Evolutionary conservation across 2,329 filamentous ascomycete species (phyloP), one percentile per base, ranked within the genome.

Genomic region (Hypoxylon sp.): DNA sequence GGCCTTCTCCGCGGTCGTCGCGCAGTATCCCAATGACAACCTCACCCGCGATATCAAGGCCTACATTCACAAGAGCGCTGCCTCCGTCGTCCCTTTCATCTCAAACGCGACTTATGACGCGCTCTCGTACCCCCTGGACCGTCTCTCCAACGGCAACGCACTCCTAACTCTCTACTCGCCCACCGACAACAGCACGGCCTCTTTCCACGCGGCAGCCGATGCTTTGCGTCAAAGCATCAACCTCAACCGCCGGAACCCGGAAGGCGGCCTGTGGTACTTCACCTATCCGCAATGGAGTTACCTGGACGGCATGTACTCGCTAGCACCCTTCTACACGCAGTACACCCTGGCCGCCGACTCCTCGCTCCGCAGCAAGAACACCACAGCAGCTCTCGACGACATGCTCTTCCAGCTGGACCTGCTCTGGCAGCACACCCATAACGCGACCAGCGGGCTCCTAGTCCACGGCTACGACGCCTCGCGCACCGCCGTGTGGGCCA

Each of bases 291-390:
- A 85, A 56, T 83, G 83, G 79, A 83, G 81, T 70, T 87, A 85
- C 67, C 76, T 85, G 2, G 84, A 87, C 66, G 84, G 84, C 62
- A 83, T 85, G 79, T 85, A 80, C 76, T 84, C 82, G 0, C 75
- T 82, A 8, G 76, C 79, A 6, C 80, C 83, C 0, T 86, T 82
- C 69, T 75, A 74, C 65, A 70, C 69, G 1, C 52, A 62, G 3
- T 76, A 78, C 45, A 69, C 79, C 1, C 60, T 75, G 0, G 77
- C 34, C 2, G 21, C 41, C 1, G 9, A 46, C 9, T 16, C 39
- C 6, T 19, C 27, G n/a, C 3, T n/a, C 21, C 12, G 9, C 19
- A 54, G n/a, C 34, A 37, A 56, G 1, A 51, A 21, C 52, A 51
- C 61, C 2, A 59, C 58, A 3, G 54, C 12, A 11, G 68, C 69